Percentiles rank a stretch among this genome's conserved stretches.
These are phyloP conservation scores for Pythium pectinolyticum DNA, from an alignment of 352 stramenopile genomes.

Conservation along the genomic window DNA sequence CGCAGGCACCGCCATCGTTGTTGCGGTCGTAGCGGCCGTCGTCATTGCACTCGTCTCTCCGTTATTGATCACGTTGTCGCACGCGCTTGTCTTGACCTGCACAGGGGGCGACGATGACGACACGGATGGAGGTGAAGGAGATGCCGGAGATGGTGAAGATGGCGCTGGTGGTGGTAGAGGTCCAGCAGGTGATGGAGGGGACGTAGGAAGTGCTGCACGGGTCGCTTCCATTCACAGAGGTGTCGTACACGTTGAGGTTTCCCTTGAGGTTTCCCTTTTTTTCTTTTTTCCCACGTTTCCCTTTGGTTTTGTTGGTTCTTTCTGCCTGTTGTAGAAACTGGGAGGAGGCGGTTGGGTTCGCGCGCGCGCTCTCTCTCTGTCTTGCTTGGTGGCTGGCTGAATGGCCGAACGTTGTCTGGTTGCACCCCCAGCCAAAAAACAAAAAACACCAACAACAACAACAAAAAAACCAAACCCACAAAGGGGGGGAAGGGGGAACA, in stretches of 20 bases:
- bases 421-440: too few relatives aligned
- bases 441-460: too few relatives aligned
- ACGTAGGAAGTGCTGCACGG: background rate
- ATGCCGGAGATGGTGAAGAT: too few relatives aligned
- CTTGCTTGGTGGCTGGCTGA: conserved; percentile 15
- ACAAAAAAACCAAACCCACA: background rate
- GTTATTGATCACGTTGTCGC: background rate
- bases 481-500: background rate
- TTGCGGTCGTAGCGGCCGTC: background rate
- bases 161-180: too few relatives aligned
- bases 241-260: background rate
- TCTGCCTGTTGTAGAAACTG: background rate
- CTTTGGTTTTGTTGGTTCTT: background rate
- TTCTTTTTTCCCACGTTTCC: background rate
- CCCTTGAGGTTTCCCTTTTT: background rate
- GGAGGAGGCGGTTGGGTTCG: conserved; percentile 12
- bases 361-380: conserved; percentile 1
- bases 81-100: background rate
- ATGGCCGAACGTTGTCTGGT: conserved; percentile 21
- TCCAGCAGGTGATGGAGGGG: background rate
- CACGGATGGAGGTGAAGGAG: too few relatives aligned
- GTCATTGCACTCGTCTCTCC: background rate
- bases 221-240: conserved; percentile 28
- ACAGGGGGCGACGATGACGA: background rate
- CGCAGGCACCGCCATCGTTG: too few relatives aligned